Conservation (phyloP, 345 rosid genomes). For the Cardamine chenopodiifolia region DNA sequence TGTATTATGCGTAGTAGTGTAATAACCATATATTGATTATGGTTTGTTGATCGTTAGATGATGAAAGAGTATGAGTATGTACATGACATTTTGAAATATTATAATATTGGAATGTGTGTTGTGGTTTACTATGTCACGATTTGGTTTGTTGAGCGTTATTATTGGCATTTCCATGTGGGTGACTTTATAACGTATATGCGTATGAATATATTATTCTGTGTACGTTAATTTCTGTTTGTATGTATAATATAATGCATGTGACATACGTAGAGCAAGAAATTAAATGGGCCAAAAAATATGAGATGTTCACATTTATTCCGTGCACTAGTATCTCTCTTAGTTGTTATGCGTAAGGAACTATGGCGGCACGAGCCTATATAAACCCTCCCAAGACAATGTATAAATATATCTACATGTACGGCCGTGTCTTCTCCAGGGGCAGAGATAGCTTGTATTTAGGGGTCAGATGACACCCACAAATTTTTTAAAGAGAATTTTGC, state of each 20-base stretch:
- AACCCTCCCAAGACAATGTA: background rate
- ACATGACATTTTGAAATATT: background rate
- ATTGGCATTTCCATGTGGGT: slow-evolving; percentile 39
- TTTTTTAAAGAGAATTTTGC: too few relatives aligned
- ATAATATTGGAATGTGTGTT: background rate
- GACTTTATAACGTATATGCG: slow-evolving; percentile 21
- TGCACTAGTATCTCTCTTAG: slow-evolving; percentile 13
- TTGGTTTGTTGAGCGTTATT: slow-evolving; percentile 17
- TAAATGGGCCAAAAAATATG: background rate
- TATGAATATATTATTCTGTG: background rate
- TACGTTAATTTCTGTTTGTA: slow-evolving; percentile 12
- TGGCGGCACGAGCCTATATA: slow-evolving; percentile 20
- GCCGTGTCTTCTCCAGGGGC: background rate
- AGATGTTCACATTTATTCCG: slow-evolving; percentile 19
- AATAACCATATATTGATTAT: background rate
- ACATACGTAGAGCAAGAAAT: slow-evolving; percentile 5
- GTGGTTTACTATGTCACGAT: slow-evolving; percentile 19
- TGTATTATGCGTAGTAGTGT: background rate
- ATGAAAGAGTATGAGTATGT: background rate
- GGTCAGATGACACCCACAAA: too few relatives aligned
- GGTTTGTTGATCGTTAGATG: background rate
- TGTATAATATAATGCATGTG: slow-evolving; percentile 7
- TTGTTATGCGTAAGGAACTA: slow-evolving; percentile 1
- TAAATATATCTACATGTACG: background rate
- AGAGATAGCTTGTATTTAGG: too few relatives aligned